Evolutionary conservation across 2,329 filamentous ascomycete genomes (phyloP), one percentile per base, ranked within the genome.

Genomic region (Corniculantispora saksenae): DNA sequence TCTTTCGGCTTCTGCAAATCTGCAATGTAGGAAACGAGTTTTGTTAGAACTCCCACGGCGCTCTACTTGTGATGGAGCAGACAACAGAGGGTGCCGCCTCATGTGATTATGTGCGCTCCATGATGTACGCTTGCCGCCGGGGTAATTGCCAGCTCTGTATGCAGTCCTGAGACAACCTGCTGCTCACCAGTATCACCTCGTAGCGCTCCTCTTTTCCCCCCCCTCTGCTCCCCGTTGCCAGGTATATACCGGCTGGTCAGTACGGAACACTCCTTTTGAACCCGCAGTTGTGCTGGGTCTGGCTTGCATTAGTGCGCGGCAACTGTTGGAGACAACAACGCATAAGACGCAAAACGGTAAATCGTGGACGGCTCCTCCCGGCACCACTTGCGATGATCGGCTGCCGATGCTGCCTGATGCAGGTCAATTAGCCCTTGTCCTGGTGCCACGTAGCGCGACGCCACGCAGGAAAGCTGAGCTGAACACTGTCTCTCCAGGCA

Each of bases 291-390:
- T 43, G 7, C 17, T 57, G 27, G n/a, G 25, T 19, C 19, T 15
- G 25, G 29, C 61, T 4, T 63, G 61, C 61, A 63, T 56, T 56
- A 63, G 53, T 63, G 53, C 29, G 43, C 61, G 43, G 21, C 48
- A 48, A 23, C 45, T 21, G n/a, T 47, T 56, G 43, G 32, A 45
- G 29, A 57, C 54, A 57, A 57, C 51, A 38, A 29, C 4, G 10
- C 21, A 53, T 23, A 21, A 21, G 23, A 3, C 5, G 47, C 47
- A 4, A 25, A n/a, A 12, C 47, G 23, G 47, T 19, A 47, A 13
- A 47, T 55, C 51, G 32, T 25, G 60, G 23, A 12, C 61, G 61
- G 61, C 61, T 43, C 61, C 21, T 63, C 53, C 51, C 61, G 51
- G 27, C 50, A 55, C 59, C 38, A 35, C 47, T 53, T 15, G 35